These are phyloP conservation scores for Colletotrichum australisinense DNA, from an alignment of 2,329 filamentous ascomycete species.

Conservation along the genomic window DNA sequence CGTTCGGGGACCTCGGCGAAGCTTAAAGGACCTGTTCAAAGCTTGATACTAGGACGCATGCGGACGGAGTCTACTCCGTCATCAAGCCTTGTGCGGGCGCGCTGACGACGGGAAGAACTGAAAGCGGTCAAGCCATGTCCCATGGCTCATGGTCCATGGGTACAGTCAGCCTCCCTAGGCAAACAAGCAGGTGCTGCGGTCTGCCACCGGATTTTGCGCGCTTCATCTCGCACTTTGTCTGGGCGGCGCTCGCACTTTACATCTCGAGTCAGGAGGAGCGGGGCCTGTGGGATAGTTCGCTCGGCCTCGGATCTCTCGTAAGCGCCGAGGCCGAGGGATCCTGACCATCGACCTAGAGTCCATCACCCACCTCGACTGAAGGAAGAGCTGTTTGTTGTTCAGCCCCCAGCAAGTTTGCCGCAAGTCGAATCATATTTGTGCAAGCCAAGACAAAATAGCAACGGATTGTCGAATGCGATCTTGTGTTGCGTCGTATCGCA, in stretches of 20 bases:
- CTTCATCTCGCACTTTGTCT: too few species aligned
- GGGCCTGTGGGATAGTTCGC: background rate
- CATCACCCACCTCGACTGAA: background rate
- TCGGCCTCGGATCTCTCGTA: background rate
- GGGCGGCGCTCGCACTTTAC: background rate
- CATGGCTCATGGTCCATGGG: too few species aligned
- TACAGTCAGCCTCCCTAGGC: too few species aligned
- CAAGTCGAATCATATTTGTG: background rate
- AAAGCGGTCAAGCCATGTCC: background rate
- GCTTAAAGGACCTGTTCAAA: background rate
- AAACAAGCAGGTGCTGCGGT: background rate
- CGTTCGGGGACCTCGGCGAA: constrained; percentile 7
- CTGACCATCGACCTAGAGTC: constrained; percentile 14
- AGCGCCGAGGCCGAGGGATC: constrained; percentile 13
- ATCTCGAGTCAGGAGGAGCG: background rate
- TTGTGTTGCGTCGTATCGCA: background rate
- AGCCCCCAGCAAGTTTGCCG: background rate
- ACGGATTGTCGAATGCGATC: background rate
- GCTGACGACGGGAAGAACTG: background rate
- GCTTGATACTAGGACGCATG: background rate
- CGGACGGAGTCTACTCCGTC: background rate
- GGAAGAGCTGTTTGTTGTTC: background rate
- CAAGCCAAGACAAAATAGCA: background rate
- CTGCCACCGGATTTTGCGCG: too few species aligned
- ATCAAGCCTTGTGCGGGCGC: background rate